Conservation (phyloP, 257 asterid species). For the Nemophila menziesii region DNA sequence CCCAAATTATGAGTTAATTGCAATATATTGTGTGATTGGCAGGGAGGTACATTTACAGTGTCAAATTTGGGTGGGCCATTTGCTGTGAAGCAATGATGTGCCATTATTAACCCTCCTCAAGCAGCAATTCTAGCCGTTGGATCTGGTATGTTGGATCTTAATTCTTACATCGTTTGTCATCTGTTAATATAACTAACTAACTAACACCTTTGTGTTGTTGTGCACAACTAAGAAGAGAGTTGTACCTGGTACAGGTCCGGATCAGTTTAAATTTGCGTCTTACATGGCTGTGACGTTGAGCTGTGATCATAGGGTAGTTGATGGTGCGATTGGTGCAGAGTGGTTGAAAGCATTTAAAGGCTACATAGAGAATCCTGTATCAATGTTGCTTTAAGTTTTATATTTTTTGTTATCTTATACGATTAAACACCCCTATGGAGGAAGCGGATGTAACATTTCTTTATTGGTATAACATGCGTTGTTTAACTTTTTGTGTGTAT, state of each 20-base stretch:
- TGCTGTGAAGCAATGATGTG: slow-evolving; percentile 95
- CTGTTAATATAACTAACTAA: no score
- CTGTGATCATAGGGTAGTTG: slow-evolving; percentile 97
- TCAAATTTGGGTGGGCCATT: slow-evolving; percentile 93
- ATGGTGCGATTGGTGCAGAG: no score
- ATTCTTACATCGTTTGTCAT: neutral
- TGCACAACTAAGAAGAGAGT: slow-evolving; percentile 93
- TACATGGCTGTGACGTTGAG: slow-evolving; percentile 82
- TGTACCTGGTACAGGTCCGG: slow-evolving; percentile 62
- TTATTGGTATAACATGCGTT: slow-evolving; percentile 79
- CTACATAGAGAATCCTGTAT: no score
- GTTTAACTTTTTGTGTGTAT: slow-evolving; percentile 79
- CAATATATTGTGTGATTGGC: slow-evolving; percentile 10
- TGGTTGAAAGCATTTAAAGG: no score
- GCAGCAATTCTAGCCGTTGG: slow-evolving; percentile 93
- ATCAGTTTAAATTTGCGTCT: slow-evolving; percentile 39
- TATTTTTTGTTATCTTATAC: no score
- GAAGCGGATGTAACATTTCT: slow-evolving; percentile 88
- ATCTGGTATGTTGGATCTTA: slow-evolving; percentile 42
- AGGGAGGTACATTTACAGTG: slow-evolving; percentile 98
- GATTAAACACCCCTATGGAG: slow-evolving; percentile 91
- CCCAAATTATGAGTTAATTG: no score
- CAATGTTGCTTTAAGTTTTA: no score
- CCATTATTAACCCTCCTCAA: slow-evolving; percentile 95
- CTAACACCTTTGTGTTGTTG: slow-evolving; percentile 12